A percentile compares a stretch with the other conserved stretches of the same genome.
Evolutionary conservation across 2,329 filamentous ascomycete species (phyloP).

Genomic region (Paraphoma chrysanthemicola): DNA sequence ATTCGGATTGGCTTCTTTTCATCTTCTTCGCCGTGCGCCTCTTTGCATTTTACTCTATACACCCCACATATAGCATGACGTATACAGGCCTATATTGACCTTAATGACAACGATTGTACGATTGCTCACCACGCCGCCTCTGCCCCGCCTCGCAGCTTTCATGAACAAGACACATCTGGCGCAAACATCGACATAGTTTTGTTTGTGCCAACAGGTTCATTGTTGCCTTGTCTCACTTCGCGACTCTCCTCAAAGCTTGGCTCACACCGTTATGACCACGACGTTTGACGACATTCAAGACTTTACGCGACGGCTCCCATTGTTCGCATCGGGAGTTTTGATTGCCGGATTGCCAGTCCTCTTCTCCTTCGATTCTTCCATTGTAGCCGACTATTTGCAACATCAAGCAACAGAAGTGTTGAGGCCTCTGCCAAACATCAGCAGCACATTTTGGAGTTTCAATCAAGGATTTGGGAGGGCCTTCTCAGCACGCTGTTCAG

Average conservation of each 20-base stretch:
- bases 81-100: slow-evolving; percentile 17
- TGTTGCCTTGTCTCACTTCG: slow-evolving; percentile 6
- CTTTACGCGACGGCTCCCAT: slow-evolving; percentile 29
- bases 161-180: background rate
- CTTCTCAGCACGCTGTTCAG: too few species aligned
- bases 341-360: slow-evolving; percentile 27
- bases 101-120: slow-evolving; percentile 31
- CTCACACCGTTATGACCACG: slow-evolving; percentile 24
- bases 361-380: background rate
- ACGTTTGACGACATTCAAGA: slow-evolving; percentile 26
- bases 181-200: background rate
- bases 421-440: too few species aligned
- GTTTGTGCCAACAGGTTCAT: slow-evolving; percentile 3
- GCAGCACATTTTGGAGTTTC: too few species aligned
- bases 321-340: slow-evolving; percentile 24
- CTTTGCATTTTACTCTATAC: slow-evolving; percentile 7
- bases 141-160: background rate
- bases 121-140: slow-evolving; percentile 11
- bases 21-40: slow-evolving; percentile 1
- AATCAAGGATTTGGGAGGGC: too few species aligned
- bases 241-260: slow-evolving; percentile 7
- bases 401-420: too few species aligned
- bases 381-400: too few species aligned
- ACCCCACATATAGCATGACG: slow-evolving; percentile 17
- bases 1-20: slow-evolving; percentile 7